Base-by-base conservation (phyloP, 148 eudicot species). In the Pouteria glomerata region DNA sequence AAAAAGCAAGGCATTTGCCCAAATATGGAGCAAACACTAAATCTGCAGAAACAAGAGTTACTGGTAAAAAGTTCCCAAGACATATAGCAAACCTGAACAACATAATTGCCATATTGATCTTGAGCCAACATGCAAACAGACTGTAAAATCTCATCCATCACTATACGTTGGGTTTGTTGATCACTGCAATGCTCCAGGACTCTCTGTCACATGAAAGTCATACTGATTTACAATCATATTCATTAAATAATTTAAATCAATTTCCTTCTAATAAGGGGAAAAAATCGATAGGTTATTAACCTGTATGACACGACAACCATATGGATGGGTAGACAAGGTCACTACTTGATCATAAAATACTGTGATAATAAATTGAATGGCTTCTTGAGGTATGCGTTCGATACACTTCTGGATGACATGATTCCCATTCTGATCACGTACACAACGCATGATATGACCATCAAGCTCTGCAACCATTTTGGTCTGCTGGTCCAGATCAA, bases 241-340 rank as follows among this genome's bases (percentile, higher is more conserved):
- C 6, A 61, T 21, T 8, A 51, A 57, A 51, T 52, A 21, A 47
- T 50, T 21, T 8, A 51, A 57, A 51, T 52, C 31, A 47, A 55
- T 68, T 57, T 31, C 39, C 12, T 3, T 14, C 14, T 26, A 27
- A 42, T 11, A 57, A 70, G 39, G 34, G 11, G 19, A 57, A 42
- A 31, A n/a, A n/a, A n/a, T n/a, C 19, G 0, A 44, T 44, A 42
- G 74, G 14, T 71, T 18, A 27, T 59, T 52, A 30, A 83, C 87
- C 84, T 90, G 97, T 77, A 92, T 88, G 66, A 92, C 97, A 77
- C 97, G 97, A 71, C 97, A 92, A 72, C 97, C 97, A 83, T 92
- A 92, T 35, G 97, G 97, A 81, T 92, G 97, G 51, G 90, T 89
- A 42, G 97, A 92, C 73, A 92, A 78, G 6, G 83, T 83, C 78